phyloP scores from a whole-genome alignment of 2,329 filamentous ascomycete species.

The Fusarium globosum region DNA sequence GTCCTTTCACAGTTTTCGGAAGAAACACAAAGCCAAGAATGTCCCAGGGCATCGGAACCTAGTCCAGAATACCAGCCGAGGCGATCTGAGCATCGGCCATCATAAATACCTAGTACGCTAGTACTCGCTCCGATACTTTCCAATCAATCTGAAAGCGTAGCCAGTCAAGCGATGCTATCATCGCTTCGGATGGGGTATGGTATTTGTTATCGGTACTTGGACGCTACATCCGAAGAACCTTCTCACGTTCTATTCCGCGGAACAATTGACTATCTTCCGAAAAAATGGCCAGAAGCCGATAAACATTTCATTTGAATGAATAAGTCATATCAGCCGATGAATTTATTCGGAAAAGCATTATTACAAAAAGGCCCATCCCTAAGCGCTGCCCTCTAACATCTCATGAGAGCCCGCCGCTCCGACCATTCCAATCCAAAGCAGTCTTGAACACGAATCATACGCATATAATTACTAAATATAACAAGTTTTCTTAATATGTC shows the following conservation, averaged over 20 bases:
- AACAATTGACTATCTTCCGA: not conserved
- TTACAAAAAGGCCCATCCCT: no score
- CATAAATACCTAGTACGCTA: not conserved
- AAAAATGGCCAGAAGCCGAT: not conserved
- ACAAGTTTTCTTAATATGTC: not conserved
- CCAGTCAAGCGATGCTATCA: no score
- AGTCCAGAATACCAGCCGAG: not conserved
- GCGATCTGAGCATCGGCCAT: fast-evolving
- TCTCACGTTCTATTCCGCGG: not conserved
- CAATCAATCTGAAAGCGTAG: no score
- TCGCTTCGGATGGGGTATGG: not conserved
- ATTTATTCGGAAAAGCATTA: fast-evolving
- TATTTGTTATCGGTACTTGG: not conserved
- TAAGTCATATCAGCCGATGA: fast-evolving
- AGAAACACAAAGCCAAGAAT: not conserved
- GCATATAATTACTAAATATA: no score
- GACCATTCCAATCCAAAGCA: no score
- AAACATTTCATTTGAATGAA: no score
- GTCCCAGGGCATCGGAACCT: not conserved
- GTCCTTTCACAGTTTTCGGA: not conserved
- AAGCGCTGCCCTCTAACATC: no score
- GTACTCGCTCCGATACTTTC: no score
- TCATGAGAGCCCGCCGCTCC: no score
- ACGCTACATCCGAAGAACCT: not conserved
- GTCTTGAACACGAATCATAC: no score